A percentile compares a stretch with the other conserved stretches of the same genome.
These are phyloP conservation scores for Plasmopara muralis DNA, from an alignment of 352 stramenopile species.

Conservation along the genomic window DNA sequence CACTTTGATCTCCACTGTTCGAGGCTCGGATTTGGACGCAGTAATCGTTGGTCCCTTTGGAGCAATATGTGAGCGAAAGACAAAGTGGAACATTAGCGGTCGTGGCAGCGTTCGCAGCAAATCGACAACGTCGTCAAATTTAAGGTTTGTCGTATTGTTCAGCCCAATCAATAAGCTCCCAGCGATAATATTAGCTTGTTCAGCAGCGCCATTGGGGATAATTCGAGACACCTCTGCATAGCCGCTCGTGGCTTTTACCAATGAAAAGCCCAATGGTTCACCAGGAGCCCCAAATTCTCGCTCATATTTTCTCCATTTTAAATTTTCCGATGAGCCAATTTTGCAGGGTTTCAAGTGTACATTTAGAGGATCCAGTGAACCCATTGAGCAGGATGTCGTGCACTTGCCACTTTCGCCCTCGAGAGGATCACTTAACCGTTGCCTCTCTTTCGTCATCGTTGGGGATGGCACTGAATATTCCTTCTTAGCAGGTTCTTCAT, in stretches of 20 bases:
- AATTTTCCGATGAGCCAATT: conserved; percentile 34
- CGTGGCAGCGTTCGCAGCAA: conserved; percentile 42
- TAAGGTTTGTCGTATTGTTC: conserved; percentile 45
- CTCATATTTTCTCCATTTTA: conserved; percentile 58
- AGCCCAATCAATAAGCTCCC: conserved; percentile 72
- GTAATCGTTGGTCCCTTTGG: conserved; percentile 25
- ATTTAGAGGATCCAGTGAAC: conserved; percentile 47
- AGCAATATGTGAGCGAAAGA: conserved; percentile 30
- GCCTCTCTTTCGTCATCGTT: conserved; percentile 5
- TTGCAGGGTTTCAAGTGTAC: conserved; percentile 54
- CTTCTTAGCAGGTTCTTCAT: conserved; percentile 6
- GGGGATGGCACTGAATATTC: conserved; percentile 8
- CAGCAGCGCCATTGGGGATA: conserved; percentile 44
- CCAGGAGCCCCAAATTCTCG: conserved; percentile 35
- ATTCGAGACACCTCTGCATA: conserved; percentile 73
- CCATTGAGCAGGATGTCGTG: conserved; percentile 49
- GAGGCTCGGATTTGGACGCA: conserved; percentile 55
- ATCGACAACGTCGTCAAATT: conserved; percentile 69
- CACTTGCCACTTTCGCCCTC: conserved; percentile 47
- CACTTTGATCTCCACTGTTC: conserved; percentile 48
- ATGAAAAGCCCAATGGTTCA: conserved; percentile 55
- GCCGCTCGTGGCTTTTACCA: conserved; percentile 58
- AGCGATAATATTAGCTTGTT: conserved; percentile 52
- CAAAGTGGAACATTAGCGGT: conserved; percentile 67
- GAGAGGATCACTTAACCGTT: conserved; percentile 3